A percentile compares a stretch with the other conserved stretches of the same genome.
These are phyloP conservation scores for Hymenoscyphus scutula DNA, from an alignment of 2,329 filamentous ascomycete species.

Conservation along the genomic window DNA sequence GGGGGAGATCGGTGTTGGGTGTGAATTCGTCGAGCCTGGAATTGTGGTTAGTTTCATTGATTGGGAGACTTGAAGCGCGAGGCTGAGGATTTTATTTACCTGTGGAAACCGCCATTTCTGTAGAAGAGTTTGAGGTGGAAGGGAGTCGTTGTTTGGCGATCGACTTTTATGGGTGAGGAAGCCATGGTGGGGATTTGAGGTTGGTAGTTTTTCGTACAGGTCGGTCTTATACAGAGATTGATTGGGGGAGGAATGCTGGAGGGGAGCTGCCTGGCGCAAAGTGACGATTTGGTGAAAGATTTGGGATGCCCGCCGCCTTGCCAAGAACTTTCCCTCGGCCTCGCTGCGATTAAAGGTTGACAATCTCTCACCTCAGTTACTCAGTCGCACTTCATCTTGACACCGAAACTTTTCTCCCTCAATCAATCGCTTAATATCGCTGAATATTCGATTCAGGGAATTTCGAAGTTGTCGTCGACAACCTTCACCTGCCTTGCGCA, in stretches of 20 bases:
- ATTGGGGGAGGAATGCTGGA: conserved; percentile 9
- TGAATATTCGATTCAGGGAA: not conserved
- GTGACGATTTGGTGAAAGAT: not conserved
- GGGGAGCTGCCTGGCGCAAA: conserved; percentile 21
- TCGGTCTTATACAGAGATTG: conserved; percentile 16
- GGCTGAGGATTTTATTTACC: conserved; percentile 42
- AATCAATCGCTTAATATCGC: not conserved
- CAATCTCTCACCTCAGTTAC: not conserved
- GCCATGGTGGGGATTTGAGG: conserved; percentile 32
- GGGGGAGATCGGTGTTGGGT: conserved; percentile 53
- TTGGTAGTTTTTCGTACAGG: not conserved
- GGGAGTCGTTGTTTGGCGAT: conserved; percentile 70
- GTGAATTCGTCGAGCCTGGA: conserved; percentile 70
- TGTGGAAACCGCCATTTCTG: conserved; percentile 69
- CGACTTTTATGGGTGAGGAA: conserved; percentile 45
- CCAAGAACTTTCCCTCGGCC: conserved; percentile 16
- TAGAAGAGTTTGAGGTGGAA: conserved; percentile 88
- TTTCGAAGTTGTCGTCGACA: not conserved
- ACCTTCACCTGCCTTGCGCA: not conserved
- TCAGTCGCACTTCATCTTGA: not conserved
- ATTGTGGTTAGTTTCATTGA: conserved; percentile 3
- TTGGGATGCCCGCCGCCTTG: conserved; percentile 15
- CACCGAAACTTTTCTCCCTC: not conserved
- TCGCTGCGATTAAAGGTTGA: conserved; percentile 5
- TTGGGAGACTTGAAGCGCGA: conserved; percentile 6